phyloP scores from a whole-genome alignment of 164 flowering plant genomes.

The Cinnamomum chago region DNA sequence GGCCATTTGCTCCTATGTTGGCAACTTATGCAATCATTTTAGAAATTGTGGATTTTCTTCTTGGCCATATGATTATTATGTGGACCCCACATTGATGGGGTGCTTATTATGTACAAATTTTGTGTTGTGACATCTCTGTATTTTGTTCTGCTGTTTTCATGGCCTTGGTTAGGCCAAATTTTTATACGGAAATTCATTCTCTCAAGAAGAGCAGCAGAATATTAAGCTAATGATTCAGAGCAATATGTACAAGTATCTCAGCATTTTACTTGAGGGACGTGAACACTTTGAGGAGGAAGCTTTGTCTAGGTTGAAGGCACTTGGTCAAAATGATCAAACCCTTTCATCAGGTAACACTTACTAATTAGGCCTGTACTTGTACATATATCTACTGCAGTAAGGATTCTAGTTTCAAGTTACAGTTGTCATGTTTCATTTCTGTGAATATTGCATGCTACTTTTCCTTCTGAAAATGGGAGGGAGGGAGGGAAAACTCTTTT shows the following conservation, averaged over 20 bases:
- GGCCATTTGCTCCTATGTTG: no score
- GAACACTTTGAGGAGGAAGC: slow-evolving; percentile 97
- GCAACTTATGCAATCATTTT: no score
- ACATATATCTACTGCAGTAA: background rate
- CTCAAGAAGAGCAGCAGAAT: slow-evolving; percentile 67
- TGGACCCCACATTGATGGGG: no score
- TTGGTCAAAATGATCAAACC: slow-evolving; percentile 23
- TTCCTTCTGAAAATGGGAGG: background rate
- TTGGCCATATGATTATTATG: no score
- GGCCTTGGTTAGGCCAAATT: slow-evolving; percentile 65
- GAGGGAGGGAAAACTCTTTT: background rate
- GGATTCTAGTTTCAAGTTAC: background rate
- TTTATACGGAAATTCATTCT: slow-evolving; percentile 75
- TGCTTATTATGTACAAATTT: background rate
- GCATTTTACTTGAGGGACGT: slow-evolving; percentile 91
- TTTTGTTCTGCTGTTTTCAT: slow-evolving; percentile 6
- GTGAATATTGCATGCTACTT: background rate
- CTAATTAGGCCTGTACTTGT: background rate
- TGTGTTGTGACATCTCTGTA: background rate
- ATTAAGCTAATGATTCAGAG: slow-evolving; percentile 96
- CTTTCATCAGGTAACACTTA: slow-evolving; percentile 40
- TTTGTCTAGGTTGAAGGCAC: slow-evolving; percentile 24
- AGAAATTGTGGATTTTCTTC: background rate
- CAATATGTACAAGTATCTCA: slow-evolving; percentile 90
- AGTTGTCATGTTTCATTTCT: background rate